Base-by-base conservation (phyloP, 2,329 filamentous ascomycete species). In the Cladosporium sp. region DNA sequence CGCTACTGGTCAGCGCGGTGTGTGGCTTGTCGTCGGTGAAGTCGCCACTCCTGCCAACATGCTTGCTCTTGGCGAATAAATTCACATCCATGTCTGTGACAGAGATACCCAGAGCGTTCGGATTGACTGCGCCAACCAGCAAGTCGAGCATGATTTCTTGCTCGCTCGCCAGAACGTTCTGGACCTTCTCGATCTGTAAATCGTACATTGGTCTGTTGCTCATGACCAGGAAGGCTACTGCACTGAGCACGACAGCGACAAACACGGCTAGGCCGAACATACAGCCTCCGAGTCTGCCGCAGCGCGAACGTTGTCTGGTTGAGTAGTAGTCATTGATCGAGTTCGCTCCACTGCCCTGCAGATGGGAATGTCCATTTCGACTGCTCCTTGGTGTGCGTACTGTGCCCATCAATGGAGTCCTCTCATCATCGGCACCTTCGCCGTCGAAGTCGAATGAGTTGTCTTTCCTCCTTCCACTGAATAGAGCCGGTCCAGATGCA, bases 81-180 rank as follows among this genome's bases (percentile, higher is more conserved):
- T 95, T 92, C 59, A 97, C 81, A 71, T 97, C 92, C 70, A 95
- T 88, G 49, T 92, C 87, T 63, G 89, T 87, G 38, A 99, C 85
- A 2, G 88, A 88, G 42, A 99, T 88, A 1, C 91, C 86, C 39
- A 97, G 88, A 40, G 97, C 86, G 66, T 97, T 99, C 1, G 93
- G 92, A 71, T 99, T 99, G 66, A 93, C 82, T 0, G 93, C 94
- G 65, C 85, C 85, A 60, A 99, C 90, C 19, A 90, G 85, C 51
- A 99, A 77, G 73, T 99, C 93, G 68, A 97, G 84, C 85, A 99
- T 96, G 42, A 99, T 82, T 72, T 97, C 92, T 72, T 96, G 90
- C 73, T 96, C 90, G 67, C 90, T 96, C 2, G 92, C 92, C 51
- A 97, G 83, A 22, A 99, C 91, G 65, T 96, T 95, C 67, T 88